These are phyloP conservation scores for Aspergillus nanangensis DNA, from an alignment of 495 filamentous ascomycete species.

Conservation along the genomic window DNA sequence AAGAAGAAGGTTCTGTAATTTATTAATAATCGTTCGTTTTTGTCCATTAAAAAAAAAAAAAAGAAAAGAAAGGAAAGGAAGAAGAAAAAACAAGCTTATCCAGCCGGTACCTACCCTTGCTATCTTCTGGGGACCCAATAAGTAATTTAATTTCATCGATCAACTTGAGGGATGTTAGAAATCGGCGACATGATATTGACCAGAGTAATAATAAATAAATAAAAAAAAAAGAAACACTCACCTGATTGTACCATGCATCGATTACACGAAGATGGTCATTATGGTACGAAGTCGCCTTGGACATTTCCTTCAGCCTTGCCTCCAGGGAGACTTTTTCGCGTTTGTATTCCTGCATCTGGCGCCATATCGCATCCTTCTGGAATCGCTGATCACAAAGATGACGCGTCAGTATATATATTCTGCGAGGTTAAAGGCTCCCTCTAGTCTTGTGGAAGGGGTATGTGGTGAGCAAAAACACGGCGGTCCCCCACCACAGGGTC, in stretches of 20 bases:
- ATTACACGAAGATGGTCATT: conserved; percentile 88
- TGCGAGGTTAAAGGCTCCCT: no score
- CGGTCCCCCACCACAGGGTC: conserved; percentile 20
- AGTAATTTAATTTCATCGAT: conserved; percentile 81
- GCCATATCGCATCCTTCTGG: conserved; percentile 95
- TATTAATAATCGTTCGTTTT: no score
- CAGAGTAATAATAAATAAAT: background rate
- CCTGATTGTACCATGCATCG: conserved; percentile 90
- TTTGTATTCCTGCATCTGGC: conserved; percentile 97
- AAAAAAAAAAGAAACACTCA: no score
- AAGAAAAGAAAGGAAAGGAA: background rate
- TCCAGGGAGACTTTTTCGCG: conserved; percentile 79
- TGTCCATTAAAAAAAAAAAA: no score
- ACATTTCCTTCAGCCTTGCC: conserved; percentile 65
- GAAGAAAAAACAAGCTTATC: background rate
- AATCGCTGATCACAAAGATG: conserved; percentile 60
- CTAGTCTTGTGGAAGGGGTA: no score
- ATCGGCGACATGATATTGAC: conserved; percentile 5
- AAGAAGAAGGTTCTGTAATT: conserved; percentile 20
- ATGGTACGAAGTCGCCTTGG: conserved; percentile 71
- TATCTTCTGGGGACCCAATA: conserved; percentile 47
- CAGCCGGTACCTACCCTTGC: conserved; percentile 46
- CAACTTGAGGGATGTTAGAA: conserved; percentile 49
- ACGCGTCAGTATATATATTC: conserved; percentile 16
- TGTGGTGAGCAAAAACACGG: conserved; percentile 1